These are phyloP conservation scores for Medicago lupulina DNA, from an alignment of 306 rosid species.

Conservation along the genomic window DNA sequence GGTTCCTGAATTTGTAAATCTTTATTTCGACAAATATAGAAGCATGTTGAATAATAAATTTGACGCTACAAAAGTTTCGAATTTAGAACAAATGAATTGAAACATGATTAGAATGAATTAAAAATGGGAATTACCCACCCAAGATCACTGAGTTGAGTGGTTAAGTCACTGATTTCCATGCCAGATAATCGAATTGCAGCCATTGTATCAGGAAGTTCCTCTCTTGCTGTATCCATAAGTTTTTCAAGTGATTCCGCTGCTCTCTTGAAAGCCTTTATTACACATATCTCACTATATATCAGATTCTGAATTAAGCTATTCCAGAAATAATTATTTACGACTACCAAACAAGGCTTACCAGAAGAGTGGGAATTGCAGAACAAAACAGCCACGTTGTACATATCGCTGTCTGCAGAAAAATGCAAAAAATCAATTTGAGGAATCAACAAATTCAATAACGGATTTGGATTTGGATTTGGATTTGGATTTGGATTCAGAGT, in stretches of 20 bases:
- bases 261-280: conserved; percentile 79
- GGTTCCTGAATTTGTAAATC: no score
- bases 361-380: conserved; percentile 88
- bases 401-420: conserved; percentile 65
- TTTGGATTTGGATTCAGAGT: background rate
- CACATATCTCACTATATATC: conserved; percentile 25
- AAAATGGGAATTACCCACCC: conserved; percentile 52
- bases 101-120: no score
- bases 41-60: no score
- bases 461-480: background rate
- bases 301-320: conserved; percentile 11
- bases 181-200: conserved; percentile 89
- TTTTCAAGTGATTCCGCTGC: conserved; percentile 90
- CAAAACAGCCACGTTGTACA: conserved; percentile 82
- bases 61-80: no score
- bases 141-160: conserved; percentile 84
- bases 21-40: no score
- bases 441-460: background rate
- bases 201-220: conserved; percentile 93
- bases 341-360: conserved; percentile 63
- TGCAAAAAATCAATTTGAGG: conserved; percentile 1
- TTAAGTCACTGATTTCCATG: conserved; percentile 92
- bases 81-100: no score
- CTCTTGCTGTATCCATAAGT: conserved; percentile 85
- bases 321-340: conserved; percentile 6